These are phyloP conservation scores for Aureobasidium namibiae DNA, from an alignment of 2,329 filamentous ascomycete genomes.

Conservation along the genomic window DNA sequence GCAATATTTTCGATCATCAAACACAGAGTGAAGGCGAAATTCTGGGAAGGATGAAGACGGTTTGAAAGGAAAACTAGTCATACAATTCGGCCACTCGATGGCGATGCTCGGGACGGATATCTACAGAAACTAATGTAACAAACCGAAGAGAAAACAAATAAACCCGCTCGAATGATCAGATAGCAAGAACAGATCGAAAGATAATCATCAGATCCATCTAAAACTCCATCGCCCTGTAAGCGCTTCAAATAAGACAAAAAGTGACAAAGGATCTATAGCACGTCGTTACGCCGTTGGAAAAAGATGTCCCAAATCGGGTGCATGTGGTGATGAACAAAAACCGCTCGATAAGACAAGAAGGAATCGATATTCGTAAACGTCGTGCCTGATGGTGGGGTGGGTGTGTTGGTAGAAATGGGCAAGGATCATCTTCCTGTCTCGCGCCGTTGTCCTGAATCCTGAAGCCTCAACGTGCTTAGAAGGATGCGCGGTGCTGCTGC, in stretches of 20 bases:
- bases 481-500: slow-evolving; percentile 8
- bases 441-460: neutral
- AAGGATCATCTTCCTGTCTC: slow-evolving; percentile 3
- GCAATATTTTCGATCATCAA: too few relatives aligned
- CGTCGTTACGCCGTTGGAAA: neutral
- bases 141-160: neutral
- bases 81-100: neutral
- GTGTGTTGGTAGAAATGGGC: neutral
- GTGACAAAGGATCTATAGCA: slow-evolving; percentile 1
- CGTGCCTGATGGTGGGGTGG: too few relatives aligned
- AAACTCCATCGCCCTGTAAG: neutral
- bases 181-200: neutral
- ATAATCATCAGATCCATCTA: neutral
- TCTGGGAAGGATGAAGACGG: neutral
- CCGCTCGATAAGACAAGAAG: neutral
- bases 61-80: neutral
- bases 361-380: slow-evolving; percentile 8
- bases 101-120: neutral
- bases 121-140: slow-evolving; percentile 8
- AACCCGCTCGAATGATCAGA: neutral
- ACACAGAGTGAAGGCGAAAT: neutral
- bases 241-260: neutral
- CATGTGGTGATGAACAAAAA: neutral
- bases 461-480: neutral
- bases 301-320: neutral